Base-by-base conservation (phyloP, 2,329 filamentous ascomycete species). In the Monosporascus sp. region DNA sequence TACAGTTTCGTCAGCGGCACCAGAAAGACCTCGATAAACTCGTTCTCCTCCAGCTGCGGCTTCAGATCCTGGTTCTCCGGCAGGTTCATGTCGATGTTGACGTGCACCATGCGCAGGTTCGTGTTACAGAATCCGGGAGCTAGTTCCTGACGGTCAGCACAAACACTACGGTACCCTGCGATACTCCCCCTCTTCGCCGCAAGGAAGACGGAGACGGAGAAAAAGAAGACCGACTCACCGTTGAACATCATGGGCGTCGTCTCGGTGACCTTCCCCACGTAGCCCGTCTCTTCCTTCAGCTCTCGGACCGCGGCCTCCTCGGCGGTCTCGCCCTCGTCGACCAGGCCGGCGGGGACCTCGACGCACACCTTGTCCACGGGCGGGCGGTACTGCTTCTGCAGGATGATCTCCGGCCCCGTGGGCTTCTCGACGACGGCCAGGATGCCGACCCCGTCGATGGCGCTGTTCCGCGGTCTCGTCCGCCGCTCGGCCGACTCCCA, bases 11-110 rank as follows among this genome's bases (percentile, higher is more conserved):
- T 73, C 44, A 93, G 65, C 6, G 84, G 85, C 7, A 90, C 77
- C 8, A 80, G 82, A 63, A 93, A 92, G 37, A 85, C 85, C 67
- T 92, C 88, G 63, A 93, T 92, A 65, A 91, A 92, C 70, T 93
- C 89, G 57, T 84, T 86, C 25, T 91, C 88, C 65, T 93, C 88
- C 6, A 92, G 75, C 64, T 87, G 73, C 0, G 88, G 84, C 67
- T 84, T 77, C 1, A 82, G 83, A 50, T 88, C 75, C 65, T 85
- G 80, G 65, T 93, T 93, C 61, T 84, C 84, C 0, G 85, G 79
- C 1, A 83, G 72, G 5, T 72, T 77, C 77, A 88, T 82, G 68
- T 93, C 87, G 57, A 93, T 81, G 1, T 75, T 79, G 43, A 92
- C 82, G 64, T 92, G 88, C 15, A 92, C 83, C 79, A 87, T 85